Evolutionary conservation across 345 rosid genomes (phyloP).

Genomic region (Litchi chinensis): DNA sequence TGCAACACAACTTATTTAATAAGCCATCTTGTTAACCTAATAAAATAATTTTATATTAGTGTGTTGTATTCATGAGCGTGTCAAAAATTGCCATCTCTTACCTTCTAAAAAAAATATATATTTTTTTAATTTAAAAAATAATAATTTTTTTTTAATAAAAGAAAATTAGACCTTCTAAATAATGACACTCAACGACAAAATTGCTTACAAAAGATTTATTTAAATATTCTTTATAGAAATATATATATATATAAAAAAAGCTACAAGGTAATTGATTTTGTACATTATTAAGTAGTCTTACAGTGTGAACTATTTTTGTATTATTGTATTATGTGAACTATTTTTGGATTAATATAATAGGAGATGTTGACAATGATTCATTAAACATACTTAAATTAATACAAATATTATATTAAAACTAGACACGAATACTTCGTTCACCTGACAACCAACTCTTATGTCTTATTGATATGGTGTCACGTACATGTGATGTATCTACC

Average conservation of each 20-base stretch:
- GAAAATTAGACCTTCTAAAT: no score
- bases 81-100: not conserved
- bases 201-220: no score
- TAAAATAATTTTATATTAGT: no score
- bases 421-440: not conserved
- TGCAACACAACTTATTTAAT: no score
- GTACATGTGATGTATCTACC: slow-evolving; percentile 9
- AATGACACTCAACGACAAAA: no score
- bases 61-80: not conserved
- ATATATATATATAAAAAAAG: no score
- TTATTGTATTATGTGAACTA: slow-evolving; percentile 7
- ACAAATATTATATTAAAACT: not conserved
- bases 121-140: no score
- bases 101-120: no score
- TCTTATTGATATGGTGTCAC: not conserved
- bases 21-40: not conserved
- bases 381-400: not conserved
- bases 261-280: no score
- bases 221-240: no score
- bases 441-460: not conserved
- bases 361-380: not conserved
- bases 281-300: not conserved
- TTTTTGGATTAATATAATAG: not conserved
- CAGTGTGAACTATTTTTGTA: not conserved
- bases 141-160: no score